A percentile compares a stretch with the other conserved stretches of the same genome.
Conservation (phyloP, 208 protist genomes). For the Crithidia fasciculata region DNA sequence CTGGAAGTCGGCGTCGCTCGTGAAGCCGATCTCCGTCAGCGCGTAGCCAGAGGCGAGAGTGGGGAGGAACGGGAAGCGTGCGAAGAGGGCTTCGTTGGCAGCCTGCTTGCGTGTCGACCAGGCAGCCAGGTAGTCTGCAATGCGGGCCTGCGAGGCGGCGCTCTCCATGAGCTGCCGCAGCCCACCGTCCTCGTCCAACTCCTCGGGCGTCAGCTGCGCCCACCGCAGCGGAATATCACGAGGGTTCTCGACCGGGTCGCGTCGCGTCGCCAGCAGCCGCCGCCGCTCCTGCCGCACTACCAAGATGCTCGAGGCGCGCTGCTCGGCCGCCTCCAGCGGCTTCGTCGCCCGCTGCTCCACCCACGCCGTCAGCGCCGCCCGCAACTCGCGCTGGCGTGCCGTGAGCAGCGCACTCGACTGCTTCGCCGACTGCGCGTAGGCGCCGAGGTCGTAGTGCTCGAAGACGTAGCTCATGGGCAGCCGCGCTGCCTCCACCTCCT, state of each 20-base stretch:
- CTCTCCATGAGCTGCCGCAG: constrained; percentile 44
- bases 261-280: constrained; percentile 5
- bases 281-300: constrained; percentile 19
- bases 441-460: constrained; percentile 20
- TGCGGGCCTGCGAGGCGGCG: constrained; percentile 17
- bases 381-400: constrained; percentile 16
- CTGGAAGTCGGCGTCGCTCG: constrained; percentile 45
- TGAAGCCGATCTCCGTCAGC: constrained; percentile 61
- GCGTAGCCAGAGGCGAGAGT: constrained; percentile 59
- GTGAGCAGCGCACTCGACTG: constrained; percentile 19
- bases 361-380: constrained; percentile 17
- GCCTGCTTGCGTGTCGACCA: constrained; percentile 65
- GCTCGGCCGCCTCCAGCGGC: constrained; percentile 40
- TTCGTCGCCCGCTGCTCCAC: constrained; percentile 13
- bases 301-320: constrained; percentile 30
- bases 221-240: constrained; percentile 65
- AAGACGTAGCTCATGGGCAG: constrained; percentile 28
- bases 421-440: constrained; percentile 2
- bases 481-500: constrained; percentile 14
- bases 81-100: constrained; percentile 71
- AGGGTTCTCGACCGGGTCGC: constrained; percentile 47
- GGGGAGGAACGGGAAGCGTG: constrained; percentile 59
- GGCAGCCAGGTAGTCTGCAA: constrained; percentile 37
- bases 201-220: constrained; percentile 55
- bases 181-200: constrained; percentile 51